phyloP scores from a whole-genome alignment of 805 yeast genomes.

The Kodamaea leandrae region DNA sequence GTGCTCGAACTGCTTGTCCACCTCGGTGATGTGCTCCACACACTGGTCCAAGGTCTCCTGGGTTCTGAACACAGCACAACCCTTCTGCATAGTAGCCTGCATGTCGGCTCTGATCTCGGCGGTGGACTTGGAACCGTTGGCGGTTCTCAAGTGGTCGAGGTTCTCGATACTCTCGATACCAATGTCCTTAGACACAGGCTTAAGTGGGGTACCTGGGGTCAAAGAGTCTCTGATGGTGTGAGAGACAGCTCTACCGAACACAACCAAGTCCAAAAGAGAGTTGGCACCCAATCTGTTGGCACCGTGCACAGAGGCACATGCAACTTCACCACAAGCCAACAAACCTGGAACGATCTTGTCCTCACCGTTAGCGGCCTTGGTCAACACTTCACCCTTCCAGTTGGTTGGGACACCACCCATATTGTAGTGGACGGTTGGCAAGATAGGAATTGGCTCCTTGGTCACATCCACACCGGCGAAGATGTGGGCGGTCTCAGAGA shows the following conservation, averaged over 20 bases:
- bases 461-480: constrained; percentile 99
- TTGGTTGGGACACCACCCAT: constrained; percentile 99
- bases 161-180: constrained; percentile 89
- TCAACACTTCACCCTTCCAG: constrained; percentile 93
- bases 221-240: constrained; percentile 83
- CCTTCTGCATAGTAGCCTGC: constrained; percentile 96
- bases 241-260: constrained; percentile 97
- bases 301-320: constrained; percentile 98
- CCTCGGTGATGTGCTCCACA: constrained; percentile 70
- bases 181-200: constrained; percentile 76
- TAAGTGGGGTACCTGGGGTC: constrained; percentile 86
- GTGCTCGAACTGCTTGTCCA: constrained; percentile 71
- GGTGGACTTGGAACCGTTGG: constrained; percentile 77
- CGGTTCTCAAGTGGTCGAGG: constrained; percentile 84
- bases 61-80: constrained; percentile 94
- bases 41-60: constrained; percentile 91
- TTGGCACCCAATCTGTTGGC: constrained; percentile 99
- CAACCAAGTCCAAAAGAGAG: constrained; percentile 93
- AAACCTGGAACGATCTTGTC: constrained; percentile 91
- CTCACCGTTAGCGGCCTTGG: constrained; percentile 79
- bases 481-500: constrained; percentile 96
- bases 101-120: constrained; percentile 85
- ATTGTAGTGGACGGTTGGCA: constrained; percentile 98
- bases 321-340: constrained; percentile 97
- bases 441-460: constrained; percentile 96